Evolutionary conservation across 1,284 basidiomycete species (phyloP).

Genomic region (Tetrapyrgos nigripes): DNA sequence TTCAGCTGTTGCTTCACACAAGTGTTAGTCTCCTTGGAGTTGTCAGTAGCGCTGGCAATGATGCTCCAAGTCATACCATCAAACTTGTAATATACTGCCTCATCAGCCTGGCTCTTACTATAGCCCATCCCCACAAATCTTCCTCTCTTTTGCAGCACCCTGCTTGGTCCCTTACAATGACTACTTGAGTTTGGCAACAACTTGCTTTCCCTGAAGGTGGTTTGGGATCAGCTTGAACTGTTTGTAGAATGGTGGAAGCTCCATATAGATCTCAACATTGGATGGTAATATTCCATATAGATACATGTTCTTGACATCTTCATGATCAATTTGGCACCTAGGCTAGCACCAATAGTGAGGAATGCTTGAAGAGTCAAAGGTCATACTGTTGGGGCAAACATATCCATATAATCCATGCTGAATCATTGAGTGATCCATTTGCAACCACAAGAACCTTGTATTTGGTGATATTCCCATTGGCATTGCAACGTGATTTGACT

Average conservation of each 20-base stretch:
- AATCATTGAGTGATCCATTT: slow-evolving; percentile 21
- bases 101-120: slow-evolving; percentile 20
- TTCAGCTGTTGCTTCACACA: slow-evolving; percentile 23
- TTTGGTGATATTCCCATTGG: slow-evolving; percentile 4
- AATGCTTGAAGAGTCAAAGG: slow-evolving; percentile 24
- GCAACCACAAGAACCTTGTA: slow-evolving; percentile 17
- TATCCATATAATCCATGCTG: slow-evolving; percentile 23
- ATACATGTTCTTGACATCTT: slow-evolving; percentile 35
- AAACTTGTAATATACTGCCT: slow-evolving; percentile 32
- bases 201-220: background rate
- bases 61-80: slow-evolving; percentile 24
- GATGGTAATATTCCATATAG: slow-evolving; percentile 25
- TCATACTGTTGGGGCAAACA: slow-evolving; percentile 24
- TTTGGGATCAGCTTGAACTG: slow-evolving; percentile 9
- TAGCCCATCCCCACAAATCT: too few species aligned
- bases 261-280: slow-evolving; percentile 32
- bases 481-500: slow-evolving; percentile 26
- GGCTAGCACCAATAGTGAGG: slow-evolving; percentile 17
- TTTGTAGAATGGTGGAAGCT: slow-evolving; percentile 25
- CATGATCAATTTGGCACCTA: slow-evolving; percentile 20
- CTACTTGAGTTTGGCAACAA: slow-evolving; percentile 21
- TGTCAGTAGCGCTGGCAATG: slow-evolving; percentile 37
- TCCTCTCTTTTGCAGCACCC: slow-evolving; percentile 26
- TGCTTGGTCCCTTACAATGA: slow-evolving; percentile 36
- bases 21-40: slow-evolving; percentile 20